phyloP scores from a whole-genome alignment of 2,329 filamentous ascomycete species.

The Diaporthe sp. region DNA sequence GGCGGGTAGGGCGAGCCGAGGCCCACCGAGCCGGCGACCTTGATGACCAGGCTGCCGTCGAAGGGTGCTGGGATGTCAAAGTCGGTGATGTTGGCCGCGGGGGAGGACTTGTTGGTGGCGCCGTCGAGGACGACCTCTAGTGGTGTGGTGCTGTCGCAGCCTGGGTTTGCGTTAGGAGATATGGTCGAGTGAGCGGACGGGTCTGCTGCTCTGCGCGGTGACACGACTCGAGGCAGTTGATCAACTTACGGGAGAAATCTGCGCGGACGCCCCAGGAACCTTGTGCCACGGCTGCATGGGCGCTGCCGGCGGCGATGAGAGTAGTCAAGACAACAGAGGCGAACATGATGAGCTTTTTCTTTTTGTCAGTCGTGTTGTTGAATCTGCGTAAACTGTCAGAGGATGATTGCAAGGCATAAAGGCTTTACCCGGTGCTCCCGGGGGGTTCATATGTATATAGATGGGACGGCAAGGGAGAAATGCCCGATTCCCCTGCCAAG shows the following conservation, averaged over 20 bases:
- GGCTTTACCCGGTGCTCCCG: background rate
- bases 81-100: slow-evolving; percentile 17
- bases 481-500: slow-evolving; percentile 26
- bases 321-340: background rate
- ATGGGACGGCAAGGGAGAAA: background rate
- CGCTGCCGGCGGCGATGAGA: slow-evolving; percentile 5
- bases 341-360: background rate
- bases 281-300: background rate
- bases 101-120: background rate
- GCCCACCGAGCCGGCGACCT: slow-evolving; percentile 9
- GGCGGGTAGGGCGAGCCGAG: slow-evolving; percentile 28
- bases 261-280: slow-evolving; percentile 13
- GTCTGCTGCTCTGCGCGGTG: background rate
- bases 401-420: background rate
- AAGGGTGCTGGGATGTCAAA: slow-evolving; percentile 14
- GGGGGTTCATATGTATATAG: background rate
- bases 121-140: slow-evolving; percentile 21
- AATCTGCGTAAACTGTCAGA: background rate
- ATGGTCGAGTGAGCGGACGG: fast-evolving
- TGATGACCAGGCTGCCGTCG: slow-evolving; percentile 21
- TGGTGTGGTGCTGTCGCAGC: slow-evolving; percentile 6
- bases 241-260: background rate
- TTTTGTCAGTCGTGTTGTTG: background rate
- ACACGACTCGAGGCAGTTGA: background rate
- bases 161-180: background rate